phyloP scores from a whole-genome alignment of 2,329 filamentous ascomycete genomes.

The Xylariaceae sp. region DNA sequence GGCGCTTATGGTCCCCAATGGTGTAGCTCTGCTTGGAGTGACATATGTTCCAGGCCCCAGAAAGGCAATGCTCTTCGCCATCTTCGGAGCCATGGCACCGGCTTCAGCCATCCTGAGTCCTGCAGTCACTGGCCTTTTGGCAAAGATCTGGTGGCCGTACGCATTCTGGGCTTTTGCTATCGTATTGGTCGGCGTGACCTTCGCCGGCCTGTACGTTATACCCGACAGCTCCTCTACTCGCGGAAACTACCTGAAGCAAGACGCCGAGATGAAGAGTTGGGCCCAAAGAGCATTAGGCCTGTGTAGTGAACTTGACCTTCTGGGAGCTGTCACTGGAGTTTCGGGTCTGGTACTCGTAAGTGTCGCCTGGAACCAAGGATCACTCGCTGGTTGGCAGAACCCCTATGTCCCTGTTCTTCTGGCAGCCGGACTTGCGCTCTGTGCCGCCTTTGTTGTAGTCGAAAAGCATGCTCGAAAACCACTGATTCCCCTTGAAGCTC shows the following conservation, averaged over 20 bases:
- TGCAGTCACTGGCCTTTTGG: conserved; percentile 25
- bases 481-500: conserved; percentile 48
- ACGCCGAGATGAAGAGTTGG: neutral
- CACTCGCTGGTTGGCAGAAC: conserved; percentile 48
- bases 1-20: conserved; percentile 51
- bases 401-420: conserved; percentile 49
- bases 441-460: conserved; percentile 47
- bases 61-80: conserved; percentile 31
- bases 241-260: neutral
- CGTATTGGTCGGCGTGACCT: conserved; percentile 21
- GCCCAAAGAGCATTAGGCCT: conserved; percentile 14
- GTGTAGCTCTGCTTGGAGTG: conserved; percentile 48
- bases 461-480: conserved; percentile 46
- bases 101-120: conserved; percentile 29
- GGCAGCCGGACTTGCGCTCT: conserved; percentile 46
- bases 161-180: conserved; percentile 29
- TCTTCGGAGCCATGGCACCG: conserved; percentile 32
- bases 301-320: conserved; percentile 25
- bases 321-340: conserved; percentile 40
- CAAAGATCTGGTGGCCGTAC: conserved; percentile 28
- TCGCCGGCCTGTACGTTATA: conserved; percentile 25
- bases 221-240: conserved; percentile 10
- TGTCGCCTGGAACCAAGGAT: conserved; percentile 57
- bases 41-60: conserved; percentile 38
- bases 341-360: conserved; percentile 52